phyloP scores from a whole-genome alignment of 2,329 filamentous ascomycete genomes.

The Escovopsis sp. region DNA sequence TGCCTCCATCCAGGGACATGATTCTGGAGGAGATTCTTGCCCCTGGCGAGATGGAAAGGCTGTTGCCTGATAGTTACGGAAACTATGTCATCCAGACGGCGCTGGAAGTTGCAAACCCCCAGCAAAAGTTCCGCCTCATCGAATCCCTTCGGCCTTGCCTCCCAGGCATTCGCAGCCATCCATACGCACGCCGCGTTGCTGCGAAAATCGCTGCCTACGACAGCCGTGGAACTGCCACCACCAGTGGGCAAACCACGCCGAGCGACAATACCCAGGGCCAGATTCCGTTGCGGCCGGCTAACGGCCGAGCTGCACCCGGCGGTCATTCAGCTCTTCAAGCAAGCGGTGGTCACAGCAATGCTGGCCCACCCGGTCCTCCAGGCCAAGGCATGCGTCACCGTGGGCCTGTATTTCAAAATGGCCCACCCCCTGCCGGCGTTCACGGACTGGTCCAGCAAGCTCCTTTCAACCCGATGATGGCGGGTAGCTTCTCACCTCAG shows the following conservation, averaged over 20 bases:
- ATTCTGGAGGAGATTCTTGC: slow-evolving; percentile 72
- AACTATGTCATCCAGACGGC: slow-evolving; percentile 99
- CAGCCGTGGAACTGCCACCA: slow-evolving; percentile 26
- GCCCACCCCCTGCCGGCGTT: slow-evolving; percentile 10
- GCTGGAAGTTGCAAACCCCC: slow-evolving; percentile 64
- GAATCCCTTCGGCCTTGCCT: slow-evolving; percentile 77
- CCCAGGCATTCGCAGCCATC: slow-evolving; percentile 73
- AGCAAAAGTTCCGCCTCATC: slow-evolving; percentile 60
- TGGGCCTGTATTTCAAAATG: slow-evolving; percentile 21
- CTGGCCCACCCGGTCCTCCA: slow-evolving; percentile 9
- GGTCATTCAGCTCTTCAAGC: slow-evolving; percentile 21
- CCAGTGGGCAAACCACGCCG: slow-evolving; percentile 36
- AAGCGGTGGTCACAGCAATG: slow-evolving; percentile 8
- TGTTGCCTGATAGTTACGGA: slow-evolving; percentile 83
- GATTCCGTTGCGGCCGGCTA: slow-evolving; percentile 31
- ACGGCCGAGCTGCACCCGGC: slow-evolving; percentile 28
- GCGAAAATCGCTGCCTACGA: slow-evolving; percentile 64
- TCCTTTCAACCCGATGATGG: slow-evolving; percentile 15
- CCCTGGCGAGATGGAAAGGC: slow-evolving; percentile 66
- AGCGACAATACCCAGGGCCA: slow-evolving; percentile 40
- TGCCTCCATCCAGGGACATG: slow-evolving; percentile 56
- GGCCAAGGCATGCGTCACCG: slow-evolving; percentile 17
- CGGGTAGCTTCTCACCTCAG: slow-evolving; percentile 12
- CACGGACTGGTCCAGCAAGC: slow-evolving; percentile 15
- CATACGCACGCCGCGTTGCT: slow-evolving; percentile 85